Evolutionary conservation across 805 yeast genomes (phyloP), one percentile per base, ranked within the genome.

Genomic region (Yamadazyma phyllophila): DNA sequence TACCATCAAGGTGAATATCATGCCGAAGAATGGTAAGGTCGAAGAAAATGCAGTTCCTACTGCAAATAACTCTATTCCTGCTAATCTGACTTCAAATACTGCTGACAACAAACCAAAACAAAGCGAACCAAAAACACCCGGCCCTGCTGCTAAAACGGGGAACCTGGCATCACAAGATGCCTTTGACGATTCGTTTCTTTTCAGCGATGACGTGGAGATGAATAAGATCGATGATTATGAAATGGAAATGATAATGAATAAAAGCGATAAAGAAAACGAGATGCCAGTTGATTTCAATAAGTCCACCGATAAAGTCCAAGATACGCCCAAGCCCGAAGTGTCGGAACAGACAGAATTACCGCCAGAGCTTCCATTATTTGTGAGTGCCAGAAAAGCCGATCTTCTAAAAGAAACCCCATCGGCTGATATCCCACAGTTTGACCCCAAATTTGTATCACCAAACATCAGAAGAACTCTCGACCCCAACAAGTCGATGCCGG

Each of bases 401-500:
- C 66, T 74, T 8, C 62, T 84, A 7, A 83, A 77, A 50, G 67
- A 69, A 20, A 49, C 58, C 7, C 64, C 67, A 4, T 62, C 63
- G 3, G 60, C 74, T n/a, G 81, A 74, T 52, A 75, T 83, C 39
- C 81, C 86, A 0, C 78, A 75, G 42, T 79, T 74, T 50, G 78
- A 81, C 49, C 62, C 72, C 32, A 57, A 78, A 76, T 62, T 61
- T 43, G 80, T 77, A 36, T 79, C 79, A 5, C 77, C 74, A 11
- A 76, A 72, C 51, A 77, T 81, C 44, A 57, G 69, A 36, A 61
- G 73, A 14, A 82, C 85, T 0, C 69, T 84, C 11, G 90, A 86
- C 60, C 92, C 84, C 38, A 72, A 76, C 1, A 81, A 77, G 46
- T 85, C 91, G 0, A 77, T 80, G 3, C 90, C 86, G 2, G 69